These are phyloP conservation scores for Penicillium paxilli DNA, from an alignment of 495 filamentous ascomycete species.

Conservation along the genomic window DNA sequence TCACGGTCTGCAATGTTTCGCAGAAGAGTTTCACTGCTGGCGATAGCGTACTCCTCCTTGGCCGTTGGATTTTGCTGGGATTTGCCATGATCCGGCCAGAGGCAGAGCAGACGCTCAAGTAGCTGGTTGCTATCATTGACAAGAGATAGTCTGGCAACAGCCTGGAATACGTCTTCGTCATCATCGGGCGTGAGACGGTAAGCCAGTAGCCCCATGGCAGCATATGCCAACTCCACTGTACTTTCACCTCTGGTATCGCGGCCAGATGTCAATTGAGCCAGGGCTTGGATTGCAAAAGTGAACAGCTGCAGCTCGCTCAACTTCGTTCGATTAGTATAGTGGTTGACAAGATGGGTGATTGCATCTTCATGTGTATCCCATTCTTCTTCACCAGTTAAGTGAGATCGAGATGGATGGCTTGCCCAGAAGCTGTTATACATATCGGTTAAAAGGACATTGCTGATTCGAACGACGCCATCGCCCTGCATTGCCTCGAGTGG, in stretches of 20 bases:
- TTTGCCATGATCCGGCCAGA: neutral
- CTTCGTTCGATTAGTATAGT: conserved; percentile 12
- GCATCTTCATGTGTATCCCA: conserved; percentile 5
- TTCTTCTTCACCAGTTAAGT: neutral
- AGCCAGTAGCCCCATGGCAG: conserved; percentile 8
- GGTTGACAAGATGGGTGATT: conserved; percentile 11
- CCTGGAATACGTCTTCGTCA: conserved; percentile 4
- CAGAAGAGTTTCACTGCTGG: conserved; percentile 6
- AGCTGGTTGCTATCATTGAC: conserved; percentile 10
- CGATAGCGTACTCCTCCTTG: neutral
- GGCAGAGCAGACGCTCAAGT: conserved; percentile 6
- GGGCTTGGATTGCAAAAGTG: conserved; percentile 14
- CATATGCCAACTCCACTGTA: conserved; percentile 7
- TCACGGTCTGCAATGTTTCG: conserved; percentile 14
- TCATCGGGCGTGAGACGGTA: conserved; percentile 8
- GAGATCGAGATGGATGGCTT: neutral
- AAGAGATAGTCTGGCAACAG: conserved; percentile 9
- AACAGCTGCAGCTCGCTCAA: conserved; percentile 16
- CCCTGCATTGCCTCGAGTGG: neutral
- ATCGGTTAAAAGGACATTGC: conserved; percentile 7
- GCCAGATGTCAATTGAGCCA: conserved; percentile 6
- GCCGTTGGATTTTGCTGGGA: neutral
- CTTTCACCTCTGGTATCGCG: neutral
- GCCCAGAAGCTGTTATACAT: conserved; percentile 17
- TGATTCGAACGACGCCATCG: neutral